phyloP scores from a whole-genome alignment of 805 yeast genomes.

The Teunomyces panamensis region DNA sequence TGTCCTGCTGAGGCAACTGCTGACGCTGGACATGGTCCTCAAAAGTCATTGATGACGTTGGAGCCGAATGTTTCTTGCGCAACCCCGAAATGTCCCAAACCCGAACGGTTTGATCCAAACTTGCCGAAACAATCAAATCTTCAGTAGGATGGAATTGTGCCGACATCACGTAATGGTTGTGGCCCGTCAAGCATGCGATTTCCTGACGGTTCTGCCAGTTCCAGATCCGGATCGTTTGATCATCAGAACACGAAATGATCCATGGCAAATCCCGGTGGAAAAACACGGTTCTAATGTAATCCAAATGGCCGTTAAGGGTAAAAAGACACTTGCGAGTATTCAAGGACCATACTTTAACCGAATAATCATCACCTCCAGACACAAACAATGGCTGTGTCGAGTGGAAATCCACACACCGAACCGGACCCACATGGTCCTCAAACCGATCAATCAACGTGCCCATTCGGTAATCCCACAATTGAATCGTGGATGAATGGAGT shows the following conservation, averaged over 20 bases:
- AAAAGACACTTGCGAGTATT: constrained; percentile 88
- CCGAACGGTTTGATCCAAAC: constrained; percentile 96
- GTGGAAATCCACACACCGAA: constrained; percentile 91
- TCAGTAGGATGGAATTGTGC: constrained; percentile 97
- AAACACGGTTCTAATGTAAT: constrained; percentile 88
- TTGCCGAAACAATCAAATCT: constrained; percentile 91
- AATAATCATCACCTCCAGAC: constrained; percentile 96
- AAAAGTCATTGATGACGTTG: constrained; percentile 45
- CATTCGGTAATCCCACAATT: constrained; percentile 99
- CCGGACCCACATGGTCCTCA: constrained; percentile 99
- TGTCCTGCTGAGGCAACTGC: constrained; percentile 81
- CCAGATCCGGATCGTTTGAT: constrained; percentile 98
- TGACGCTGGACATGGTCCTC: constrained; percentile 63
- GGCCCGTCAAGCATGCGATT: constrained; percentile 95
- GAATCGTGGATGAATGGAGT: constrained; percentile 95
- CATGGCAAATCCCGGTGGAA: constrained; percentile 97
- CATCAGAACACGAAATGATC: constrained; percentile 95
- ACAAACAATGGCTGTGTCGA: constrained; percentile 97
- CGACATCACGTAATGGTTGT: constrained; percentile 96
- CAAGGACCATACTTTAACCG: constrained; percentile 94
- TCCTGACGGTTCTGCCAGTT: constrained; percentile 99
- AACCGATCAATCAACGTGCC: constrained; percentile 94
- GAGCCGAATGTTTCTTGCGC: constrained; percentile 91
- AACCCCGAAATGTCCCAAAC: constrained; percentile 98
- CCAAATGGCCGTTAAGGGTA: constrained; percentile 90